phyloP scores from a whole-genome alignment of 2,329 filamentous ascomycete genomes.

The Neofusicoccum laricinum region DNA sequence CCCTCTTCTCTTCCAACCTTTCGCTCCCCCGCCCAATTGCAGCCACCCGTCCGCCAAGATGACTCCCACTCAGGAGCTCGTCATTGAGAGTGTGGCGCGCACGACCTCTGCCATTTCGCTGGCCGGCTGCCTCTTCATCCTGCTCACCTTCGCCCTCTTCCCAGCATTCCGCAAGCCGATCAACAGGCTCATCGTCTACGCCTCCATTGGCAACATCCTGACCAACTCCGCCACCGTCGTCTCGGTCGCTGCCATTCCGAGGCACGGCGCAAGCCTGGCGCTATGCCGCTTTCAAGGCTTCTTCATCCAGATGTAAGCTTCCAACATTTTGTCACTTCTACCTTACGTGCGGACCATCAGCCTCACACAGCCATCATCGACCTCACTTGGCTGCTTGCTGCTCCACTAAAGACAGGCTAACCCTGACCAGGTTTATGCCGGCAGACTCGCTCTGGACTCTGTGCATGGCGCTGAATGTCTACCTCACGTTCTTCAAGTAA shows the following conservation, averaged over 20 bases:
- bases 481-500: constrained; percentile 69
- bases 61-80: constrained; percentile 26
- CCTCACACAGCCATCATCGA: not conserved
- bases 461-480: constrained; percentile 81
- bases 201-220: constrained; percentile 76
- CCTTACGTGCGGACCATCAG: no score
- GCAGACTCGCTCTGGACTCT: constrained; percentile 75
- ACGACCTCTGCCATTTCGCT: constrained; percentile 69
- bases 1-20: not conserved
- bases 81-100: constrained; percentile 64
- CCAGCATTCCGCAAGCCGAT: constrained; percentile 79
- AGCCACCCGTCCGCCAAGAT: constrained; percentile 16
- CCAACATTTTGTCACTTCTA: no score
- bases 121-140: constrained; percentile 67
- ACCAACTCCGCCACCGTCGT: constrained; percentile 75
- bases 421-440: constrained; percentile 65
- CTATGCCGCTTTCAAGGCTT: constrained; percentile 76
- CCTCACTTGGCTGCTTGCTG: not conserved
- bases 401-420: constrained; percentile 18
- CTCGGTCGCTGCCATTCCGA: constrained; percentile 57
- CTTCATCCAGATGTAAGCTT: constrained; percentile 73
- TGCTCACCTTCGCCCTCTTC: constrained; percentile 67
- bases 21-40: not conserved
- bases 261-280: constrained; percentile 44
- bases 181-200: constrained; percentile 80